Conservation (phyloP, 768 basidiomycete species). For the Strobilomyces echinocephalus region DNA sequence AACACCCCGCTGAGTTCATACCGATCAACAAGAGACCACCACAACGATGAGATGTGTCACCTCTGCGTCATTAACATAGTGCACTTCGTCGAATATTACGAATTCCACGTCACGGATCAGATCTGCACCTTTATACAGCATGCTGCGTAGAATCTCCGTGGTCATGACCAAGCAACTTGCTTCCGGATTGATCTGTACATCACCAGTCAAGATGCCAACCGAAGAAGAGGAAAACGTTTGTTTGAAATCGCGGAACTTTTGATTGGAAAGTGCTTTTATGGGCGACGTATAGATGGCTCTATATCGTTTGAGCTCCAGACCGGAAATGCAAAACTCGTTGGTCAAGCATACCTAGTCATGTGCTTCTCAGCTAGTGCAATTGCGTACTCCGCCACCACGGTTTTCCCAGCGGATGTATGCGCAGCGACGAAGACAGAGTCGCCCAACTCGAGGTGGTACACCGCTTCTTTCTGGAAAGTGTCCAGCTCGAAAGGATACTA, state of each 20-base stretch:
- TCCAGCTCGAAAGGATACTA: conserved; percentile 99
- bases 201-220: conserved; percentile 95
- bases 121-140: conserved; percentile 99
- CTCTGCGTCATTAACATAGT: conserved; percentile 99
- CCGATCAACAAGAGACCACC: conserved; percentile 9
- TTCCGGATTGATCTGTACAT: conserved; percentile 99
- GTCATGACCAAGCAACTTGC: conserved; percentile 97
- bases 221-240: conserved; percentile 87
- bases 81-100: conserved; percentile 99
- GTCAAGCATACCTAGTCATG: conserved; percentile 80
- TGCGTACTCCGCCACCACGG: conserved; percentile 98
- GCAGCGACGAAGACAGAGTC: conserved; percentile 99
- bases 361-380: conserved; percentile 95
- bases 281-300: conserved; percentile 99
- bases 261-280: conserved; percentile 97
- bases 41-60: conserved; percentile 38
- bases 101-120: conserved; percentile 98
- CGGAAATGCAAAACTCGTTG: conserved; percentile 13
- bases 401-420: conserved; percentile 99
- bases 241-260: conserved; percentile 98
- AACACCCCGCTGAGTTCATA: conserved; percentile 75
- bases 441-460: conserved; percentile 95
- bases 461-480: conserved; percentile 97
- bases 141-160: conserved; percentile 94
- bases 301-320: conserved; percentile 3